phyloP scores from a whole-genome alignment of 2,329 filamentous ascomycete genomes.

The Pestalotiopsis sp. region DNA sequence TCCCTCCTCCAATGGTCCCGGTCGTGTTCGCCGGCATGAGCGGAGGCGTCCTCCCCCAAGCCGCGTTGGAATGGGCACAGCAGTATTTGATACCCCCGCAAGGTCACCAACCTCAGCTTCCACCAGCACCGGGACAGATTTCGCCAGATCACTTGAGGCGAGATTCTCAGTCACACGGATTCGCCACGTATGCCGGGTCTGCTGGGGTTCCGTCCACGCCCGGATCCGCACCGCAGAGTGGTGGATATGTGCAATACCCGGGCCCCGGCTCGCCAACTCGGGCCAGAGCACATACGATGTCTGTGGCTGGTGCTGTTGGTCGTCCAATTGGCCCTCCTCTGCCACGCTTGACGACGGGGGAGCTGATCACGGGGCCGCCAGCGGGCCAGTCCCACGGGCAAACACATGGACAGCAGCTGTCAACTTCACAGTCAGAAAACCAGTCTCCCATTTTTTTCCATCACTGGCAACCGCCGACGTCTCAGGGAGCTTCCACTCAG shows the following conservation, averaged over 20 bases:
- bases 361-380: constrained; percentile 37
- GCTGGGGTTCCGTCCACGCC: constrained; percentile 45
- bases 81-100: constrained; percentile 61
- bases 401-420: constrained; percentile 54
- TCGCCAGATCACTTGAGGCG: constrained; percentile 57
- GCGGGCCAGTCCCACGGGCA: constrained; percentile 43
- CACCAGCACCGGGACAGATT: constrained; percentile 50
- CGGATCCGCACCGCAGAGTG: constrained; percentile 40
- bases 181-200: constrained; percentile 43
- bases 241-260: constrained; percentile 45
- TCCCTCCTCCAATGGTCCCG: constrained; percentile 75
- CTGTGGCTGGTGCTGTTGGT: constrained; percentile 37
- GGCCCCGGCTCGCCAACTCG: constrained; percentile 52
- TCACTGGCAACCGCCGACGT: constrained; percentile 84
- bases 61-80: constrained; percentile 69
- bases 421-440: constrained; percentile 60
- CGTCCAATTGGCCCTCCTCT: constrained; percentile 41
- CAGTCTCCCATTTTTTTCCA: constrained; percentile 85
- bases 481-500: constrained; percentile 65
- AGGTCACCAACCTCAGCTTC: constrained; percentile 51
- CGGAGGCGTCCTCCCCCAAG: constrained; percentile 62
- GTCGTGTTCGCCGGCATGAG: constrained; percentile 75
- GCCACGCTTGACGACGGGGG: constrained; percentile 48
- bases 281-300: constrained; percentile 52
- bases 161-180: constrained; percentile 51